These are phyloP conservation scores for Tulasnella calospora DNA, from an alignment of 768 basidiomycete genomes.

Conservation along the genomic window DNA sequence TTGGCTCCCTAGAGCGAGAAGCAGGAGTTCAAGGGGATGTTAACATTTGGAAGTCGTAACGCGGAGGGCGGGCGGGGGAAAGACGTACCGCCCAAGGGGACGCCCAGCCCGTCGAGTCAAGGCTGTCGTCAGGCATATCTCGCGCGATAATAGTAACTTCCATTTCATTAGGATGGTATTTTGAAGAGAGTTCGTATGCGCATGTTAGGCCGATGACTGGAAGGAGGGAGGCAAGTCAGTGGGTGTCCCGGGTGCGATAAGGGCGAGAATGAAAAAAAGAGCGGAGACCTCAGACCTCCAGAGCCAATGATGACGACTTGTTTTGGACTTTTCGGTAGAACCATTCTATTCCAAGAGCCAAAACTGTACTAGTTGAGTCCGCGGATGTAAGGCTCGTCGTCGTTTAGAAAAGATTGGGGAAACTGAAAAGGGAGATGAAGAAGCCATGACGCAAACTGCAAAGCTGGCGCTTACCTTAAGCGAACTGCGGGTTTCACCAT, in stretches of 20 bases:
- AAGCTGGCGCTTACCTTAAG: neutral
- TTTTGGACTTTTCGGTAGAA: neutral
- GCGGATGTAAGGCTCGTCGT: no score
- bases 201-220: constrained; percentile 26
- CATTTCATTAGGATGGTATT: constrained; percentile 29
- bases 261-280: neutral
- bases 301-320: constrained; percentile 21
- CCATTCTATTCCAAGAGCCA: neutral
- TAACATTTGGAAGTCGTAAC: neutral
- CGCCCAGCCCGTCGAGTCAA: constrained; percentile 45
- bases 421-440: neutral
- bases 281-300: neutral
- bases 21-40: neutral
- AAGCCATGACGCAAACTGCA: neutral
- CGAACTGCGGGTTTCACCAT: neutral
- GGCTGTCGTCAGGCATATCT: constrained; percentile 38
- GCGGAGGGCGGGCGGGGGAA: neutral
- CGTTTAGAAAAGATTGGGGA: neutral
- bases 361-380: neutral
- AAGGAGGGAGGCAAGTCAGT: neutral
- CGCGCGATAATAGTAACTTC: constrained; percentile 39
- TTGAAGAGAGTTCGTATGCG: constrained; percentile 36
- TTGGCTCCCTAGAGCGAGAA: constrained; percentile 41
- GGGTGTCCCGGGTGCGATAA: neutral
- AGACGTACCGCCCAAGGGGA: constrained; percentile 49